Base-by-base conservation (phyloP, 148 eudicot genomes). In the Nyssa sinensis region DNA sequence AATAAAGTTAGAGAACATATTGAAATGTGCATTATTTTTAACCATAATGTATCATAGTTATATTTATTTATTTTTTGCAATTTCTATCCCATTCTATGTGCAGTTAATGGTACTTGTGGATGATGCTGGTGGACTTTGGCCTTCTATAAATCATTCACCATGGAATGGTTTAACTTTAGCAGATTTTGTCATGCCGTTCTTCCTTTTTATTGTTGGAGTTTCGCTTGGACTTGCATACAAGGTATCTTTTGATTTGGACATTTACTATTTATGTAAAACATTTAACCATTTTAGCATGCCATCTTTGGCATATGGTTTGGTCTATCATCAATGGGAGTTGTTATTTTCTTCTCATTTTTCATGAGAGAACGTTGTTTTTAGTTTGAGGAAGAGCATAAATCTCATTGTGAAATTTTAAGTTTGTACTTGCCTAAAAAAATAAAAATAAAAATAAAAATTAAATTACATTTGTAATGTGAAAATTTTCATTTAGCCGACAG, bases 111-210 rank as follows among this genome's bases (percentile, higher is more conserved):
- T 81, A 61, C 25, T 81, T 57, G 84, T 81, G 29, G 84, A 81
- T 51, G 44, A 77, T 64, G 80, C 55, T 64, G 84, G 84, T 23
- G 80, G 80, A 32, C 14, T 73, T 8, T 3, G 61, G 13, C 80
- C 84, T 27, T 21, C 67, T 19, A 71, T 81, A 31, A 73, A 77
- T 64, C 84, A 81, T 51, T 77, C 84, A 6, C 84, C 84, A 29
- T 81, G 84, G 84, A 77, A 81, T 31, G 84, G 84, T 28, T 51
- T 68, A 21, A 81, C 80, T 0, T 61, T 81, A 28, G 84, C 84
- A 34, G 84, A 81, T 74, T 74, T 81, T 66, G 84, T 81, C 2
- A 81, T 81, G 84, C 84, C 84, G n/a, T 81, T 77, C 77, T 81
- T 81, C 69, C 84, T 81, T 62, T 81, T 81, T 64, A 81, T 81